Percentiles rank a stretch among this genome's conserved stretches.
phyloP scores from a whole-genome alignment of 2,329 filamentous ascomycete species.

The Decorospora gaudefroyi region DNA sequence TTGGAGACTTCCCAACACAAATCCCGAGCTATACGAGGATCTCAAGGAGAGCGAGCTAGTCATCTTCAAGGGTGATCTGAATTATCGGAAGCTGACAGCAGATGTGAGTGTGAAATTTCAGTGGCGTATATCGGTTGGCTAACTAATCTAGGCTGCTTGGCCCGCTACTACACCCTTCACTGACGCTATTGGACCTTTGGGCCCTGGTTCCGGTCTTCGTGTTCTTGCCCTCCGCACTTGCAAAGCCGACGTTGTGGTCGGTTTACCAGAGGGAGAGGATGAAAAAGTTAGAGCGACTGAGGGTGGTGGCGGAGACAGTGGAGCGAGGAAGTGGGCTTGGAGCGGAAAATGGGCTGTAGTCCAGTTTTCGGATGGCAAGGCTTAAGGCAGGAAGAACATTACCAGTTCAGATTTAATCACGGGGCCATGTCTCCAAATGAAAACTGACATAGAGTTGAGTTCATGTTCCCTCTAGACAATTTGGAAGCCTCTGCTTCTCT shows the following conservation, averaged over 20 bases:
- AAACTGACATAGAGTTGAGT: background rate
- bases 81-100: slow-evolving; percentile 89
- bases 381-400: slow-evolving; percentile 1
- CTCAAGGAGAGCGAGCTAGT: slow-evolving; percentile 83
- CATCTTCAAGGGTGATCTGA: slow-evolving; percentile 96
- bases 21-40: slow-evolving; percentile 71
- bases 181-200: slow-evolving; percentile 83
- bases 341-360: slow-evolving; percentile 96
- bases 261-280: slow-evolving; percentile 78
- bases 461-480: background rate
- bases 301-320: slow-evolving; percentile 71
- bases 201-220: slow-evolving; percentile 78
- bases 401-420: background rate
- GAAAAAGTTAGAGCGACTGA: slow-evolving; percentile 73
- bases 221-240: slow-evolving; percentile 87
- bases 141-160: slow-evolving; percentile 67
- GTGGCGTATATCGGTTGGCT: slow-evolving; percentile 2
- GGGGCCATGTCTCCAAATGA: background rate
- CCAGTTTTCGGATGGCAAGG: slow-evolving; percentile 75
- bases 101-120: slow-evolving; percentile 66
- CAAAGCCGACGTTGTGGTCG: slow-evolving; percentile 95
- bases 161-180: slow-evolving; percentile 84
- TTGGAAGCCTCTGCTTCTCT: background rate
- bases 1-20: slow-evolving; percentile 78
- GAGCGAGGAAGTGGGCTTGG: slow-evolving; percentile 86